Evolutionary conservation across 352 stramenopile species (phyloP).

Genomic region (Phytophthora cajani): DNA sequence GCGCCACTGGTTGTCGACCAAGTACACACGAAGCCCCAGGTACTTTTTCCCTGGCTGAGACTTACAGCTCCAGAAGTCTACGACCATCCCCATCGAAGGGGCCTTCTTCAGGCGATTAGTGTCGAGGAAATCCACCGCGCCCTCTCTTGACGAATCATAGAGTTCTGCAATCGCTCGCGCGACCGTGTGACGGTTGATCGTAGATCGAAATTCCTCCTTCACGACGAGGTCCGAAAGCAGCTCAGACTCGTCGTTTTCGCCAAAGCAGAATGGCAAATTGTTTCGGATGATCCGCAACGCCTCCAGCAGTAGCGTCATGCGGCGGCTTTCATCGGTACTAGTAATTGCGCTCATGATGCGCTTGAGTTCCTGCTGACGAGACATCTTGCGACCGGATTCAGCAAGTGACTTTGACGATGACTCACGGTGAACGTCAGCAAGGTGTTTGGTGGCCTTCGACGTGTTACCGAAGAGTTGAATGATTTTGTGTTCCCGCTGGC

Average conservation of each 20-base stretch:
- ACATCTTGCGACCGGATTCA: not conserved
- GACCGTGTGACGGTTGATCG: not conserved
- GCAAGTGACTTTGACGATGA: not conserved
- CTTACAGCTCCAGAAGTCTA: not conserved
- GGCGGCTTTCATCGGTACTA: not conserved
- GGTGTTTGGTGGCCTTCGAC: not conserved
- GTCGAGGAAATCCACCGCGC: not conserved
- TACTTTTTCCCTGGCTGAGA: not conserved
- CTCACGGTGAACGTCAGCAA: not conserved
- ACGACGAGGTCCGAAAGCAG: not conserved
- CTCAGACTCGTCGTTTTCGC: not conserved
- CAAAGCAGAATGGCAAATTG: conserved; percentile 1
- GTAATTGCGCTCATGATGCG: not conserved
- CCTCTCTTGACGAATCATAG: not conserved
- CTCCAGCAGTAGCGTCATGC: not conserved
- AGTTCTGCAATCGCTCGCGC: not conserved
- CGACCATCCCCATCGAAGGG: not conserved
- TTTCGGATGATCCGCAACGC: not conserved
- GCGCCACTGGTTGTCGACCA: not conserved
- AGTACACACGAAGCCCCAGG: not conserved
- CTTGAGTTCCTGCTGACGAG: not conserved
- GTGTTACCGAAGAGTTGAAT: conserved; percentile 6
- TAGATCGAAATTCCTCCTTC: conserved; percentile 1
- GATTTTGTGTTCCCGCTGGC: not conserved
- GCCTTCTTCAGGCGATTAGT: not conserved